Evolutionary conservation across 495 filamentous ascomycete species (phyloP), one percentile per base, ranked within the genome.

Genomic region (Massariosphaeria phaeospora): DNA sequence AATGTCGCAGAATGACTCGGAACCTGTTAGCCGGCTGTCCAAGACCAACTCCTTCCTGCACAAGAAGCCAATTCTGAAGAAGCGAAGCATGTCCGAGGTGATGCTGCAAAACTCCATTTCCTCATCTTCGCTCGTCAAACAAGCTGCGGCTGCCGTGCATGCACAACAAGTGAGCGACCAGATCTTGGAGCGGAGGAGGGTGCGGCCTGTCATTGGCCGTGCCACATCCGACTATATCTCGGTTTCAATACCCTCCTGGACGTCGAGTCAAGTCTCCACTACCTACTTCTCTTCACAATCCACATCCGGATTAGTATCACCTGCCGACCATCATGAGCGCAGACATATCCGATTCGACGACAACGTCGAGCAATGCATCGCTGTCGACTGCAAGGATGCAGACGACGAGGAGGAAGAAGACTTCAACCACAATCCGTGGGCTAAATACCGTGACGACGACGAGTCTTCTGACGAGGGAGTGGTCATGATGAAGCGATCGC

Each of bases 331-430:
- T 4, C 72, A 71, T 47, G 86, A 86, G 62, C 77, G 76, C 52
- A 88, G 84, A 36, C 93, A 95, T 66, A 97, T 98, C 43, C 88
- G 95, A 66, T 98, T 98, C 72, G 93, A 96, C 68, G 84, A 96
- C 65, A 86, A 88, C 70, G 93, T 98, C 10, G 82, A 89, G 63
- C 91, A 98, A 66, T 96, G 90, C 64, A 96, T 96, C 46, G 93
- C 93, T 3, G 84, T 98, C 21, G 90, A 97, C 23, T 75, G 80
- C 48, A 90, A 93, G 63, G 82, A 80, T 13, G 82, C 82, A 5
- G 83, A 82, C 15, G 80, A 83, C 3, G 86, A 90, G 7, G 86
- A 89, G 12, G 74, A 79, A 0, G 74, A 79, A 0, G 79, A 84
- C 10, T 69, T 69, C 7, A 39, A 66, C 30, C 52, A 65, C 47